Conservation (phyloP, 306 rosid genomes). For the Heteromeles arbutifolia region DNA sequence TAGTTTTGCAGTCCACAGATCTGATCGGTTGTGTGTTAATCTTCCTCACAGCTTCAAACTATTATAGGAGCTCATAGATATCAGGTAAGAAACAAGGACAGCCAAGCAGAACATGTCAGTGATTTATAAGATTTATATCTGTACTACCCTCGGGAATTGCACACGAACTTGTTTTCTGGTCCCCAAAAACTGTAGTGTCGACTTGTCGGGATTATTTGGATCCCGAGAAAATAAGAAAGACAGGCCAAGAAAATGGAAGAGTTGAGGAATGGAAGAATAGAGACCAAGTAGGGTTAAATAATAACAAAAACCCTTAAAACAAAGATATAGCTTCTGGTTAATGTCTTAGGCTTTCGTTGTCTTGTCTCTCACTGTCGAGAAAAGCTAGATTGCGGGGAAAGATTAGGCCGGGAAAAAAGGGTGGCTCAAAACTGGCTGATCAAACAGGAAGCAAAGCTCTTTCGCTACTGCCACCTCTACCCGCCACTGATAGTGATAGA, state of each 20-base stretch:
- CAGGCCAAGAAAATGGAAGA: not conserved
- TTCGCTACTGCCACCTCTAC: slow-evolving; percentile 38
- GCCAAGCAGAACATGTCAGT: slow-evolving; percentile 10
- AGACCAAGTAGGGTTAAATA: slow-evolving; percentile 30
- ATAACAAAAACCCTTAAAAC: slow-evolving; percentile 31
- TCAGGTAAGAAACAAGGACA: slow-evolving; percentile 31
- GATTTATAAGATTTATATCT: not conserved
- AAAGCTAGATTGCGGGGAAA: slow-evolving; percentile 64
- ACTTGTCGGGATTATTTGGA: slow-evolving; percentile 39
- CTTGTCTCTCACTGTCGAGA: slow-evolving; percentile 28
- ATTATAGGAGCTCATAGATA: not conserved
- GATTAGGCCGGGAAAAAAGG: slow-evolving; percentile 42
- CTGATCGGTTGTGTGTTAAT: not conserved
- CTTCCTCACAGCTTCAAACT: not conserved
- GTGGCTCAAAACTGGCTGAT: slow-evolving; percentile 36
- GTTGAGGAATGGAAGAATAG: slow-evolving; percentile 23
- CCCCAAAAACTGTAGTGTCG: slow-evolving; percentile 15
- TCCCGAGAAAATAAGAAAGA: slow-evolving; percentile 32
- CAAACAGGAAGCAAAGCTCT: slow-evolving; percentile 17
- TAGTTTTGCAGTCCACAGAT: slow-evolving; percentile 16
- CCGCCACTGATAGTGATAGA: slow-evolving; percentile 59
- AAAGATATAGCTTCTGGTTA: not conserved
- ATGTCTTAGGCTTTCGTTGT: slow-evolving; percentile 20
- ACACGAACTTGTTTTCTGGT: slow-evolving; percentile 15
- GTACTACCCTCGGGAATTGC: slow-evolving; percentile 39